Evolutionary conservation across 129 eudicot species (phyloP).

Genomic region (Chrysanthemum seticuspe): DNA sequence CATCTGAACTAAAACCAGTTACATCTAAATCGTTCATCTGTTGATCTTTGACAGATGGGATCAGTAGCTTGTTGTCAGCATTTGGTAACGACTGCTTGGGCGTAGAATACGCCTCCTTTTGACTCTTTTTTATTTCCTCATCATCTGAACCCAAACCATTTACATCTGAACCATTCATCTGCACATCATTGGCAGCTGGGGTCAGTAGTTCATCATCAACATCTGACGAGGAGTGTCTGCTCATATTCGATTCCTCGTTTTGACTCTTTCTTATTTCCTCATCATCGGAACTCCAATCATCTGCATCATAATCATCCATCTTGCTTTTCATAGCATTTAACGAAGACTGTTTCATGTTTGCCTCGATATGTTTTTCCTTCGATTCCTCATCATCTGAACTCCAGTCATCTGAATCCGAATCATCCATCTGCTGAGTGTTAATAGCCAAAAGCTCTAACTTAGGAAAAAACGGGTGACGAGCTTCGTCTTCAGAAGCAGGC

Average conservation of each 20-base stretch:
- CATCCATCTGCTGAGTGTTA: conserved; percentile 14
- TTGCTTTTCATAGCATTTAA: conserved; percentile 7
- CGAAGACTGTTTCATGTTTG: background rate
- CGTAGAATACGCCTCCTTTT: background rate
- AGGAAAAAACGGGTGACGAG: conserved; percentile 12
- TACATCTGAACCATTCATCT: background rate
- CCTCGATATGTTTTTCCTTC: background rate
- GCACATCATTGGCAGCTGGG: background rate
- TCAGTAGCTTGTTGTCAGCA: background rate
- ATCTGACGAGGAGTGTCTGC: background rate
- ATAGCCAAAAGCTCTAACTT: conserved; percentile 25
- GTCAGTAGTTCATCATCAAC: background rate
- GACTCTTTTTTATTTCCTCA: background rate
- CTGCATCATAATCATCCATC: conserved; percentile 11
- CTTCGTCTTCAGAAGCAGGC: background rate
- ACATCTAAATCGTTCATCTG: background rate
- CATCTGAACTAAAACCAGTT: background rate
- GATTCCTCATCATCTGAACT: conserved; percentile 28
- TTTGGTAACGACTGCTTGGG: background rate
- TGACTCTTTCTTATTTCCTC: conserved; percentile 8
- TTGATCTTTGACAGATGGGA: background rate
- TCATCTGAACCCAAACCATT: background rate
- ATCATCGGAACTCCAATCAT: conserved; percentile 21
- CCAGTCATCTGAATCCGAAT: conserved; percentile 34
- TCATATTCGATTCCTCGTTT: background rate